Evolutionary conservation across 2,329 filamentous ascomycete genomes (phyloP).

Genomic region (Ceratocystis cubensis): DNA sequence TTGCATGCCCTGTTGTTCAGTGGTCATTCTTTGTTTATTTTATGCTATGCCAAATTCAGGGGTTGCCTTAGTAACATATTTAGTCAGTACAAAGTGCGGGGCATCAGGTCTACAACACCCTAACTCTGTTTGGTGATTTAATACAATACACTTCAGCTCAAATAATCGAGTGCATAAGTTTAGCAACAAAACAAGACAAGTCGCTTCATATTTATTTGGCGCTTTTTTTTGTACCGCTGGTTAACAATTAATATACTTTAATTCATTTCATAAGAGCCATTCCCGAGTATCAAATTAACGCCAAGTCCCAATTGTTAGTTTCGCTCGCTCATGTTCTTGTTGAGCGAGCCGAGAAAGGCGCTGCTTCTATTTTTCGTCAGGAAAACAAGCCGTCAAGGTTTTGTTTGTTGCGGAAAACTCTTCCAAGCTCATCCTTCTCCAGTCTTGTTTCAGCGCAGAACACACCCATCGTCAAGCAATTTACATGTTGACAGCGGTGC

Average conservation of each 20-base stretch:
- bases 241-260: constrained; percentile 20
- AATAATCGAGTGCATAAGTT: neutral
- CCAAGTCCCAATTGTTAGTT: constrained; percentile 14
- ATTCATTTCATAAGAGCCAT: constrained; percentile 16
- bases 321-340: neutral
- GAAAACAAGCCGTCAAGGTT: constrained; percentile 17
- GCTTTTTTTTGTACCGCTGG: constrained; percentile 17
- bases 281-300: constrained; percentile 16
- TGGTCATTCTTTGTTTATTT: neutral
- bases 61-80: constrained; percentile 15
- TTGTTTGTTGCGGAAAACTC: constrained; percentile 19
- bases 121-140: neutral
- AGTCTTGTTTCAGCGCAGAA: constrained; percentile 5
- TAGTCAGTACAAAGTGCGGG: neutral
- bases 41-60: neutral
- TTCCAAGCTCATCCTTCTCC: constrained; percentile 19
- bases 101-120: neutral
- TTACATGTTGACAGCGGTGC: constrained; percentile 80
- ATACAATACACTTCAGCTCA: neutral
- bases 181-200: neutral
- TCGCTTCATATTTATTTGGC: constrained; percentile 15
- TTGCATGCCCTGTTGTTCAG: neutral
- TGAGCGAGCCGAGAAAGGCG: constrained; percentile 8
- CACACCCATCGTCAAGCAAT: constrained; percentile 22
- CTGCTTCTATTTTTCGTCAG: constrained; percentile 15